These are phyloP conservation scores for Onygenales sp. DNA, from an alignment of 2,329 filamentous ascomycete genomes.

Conservation along the genomic window DNA sequence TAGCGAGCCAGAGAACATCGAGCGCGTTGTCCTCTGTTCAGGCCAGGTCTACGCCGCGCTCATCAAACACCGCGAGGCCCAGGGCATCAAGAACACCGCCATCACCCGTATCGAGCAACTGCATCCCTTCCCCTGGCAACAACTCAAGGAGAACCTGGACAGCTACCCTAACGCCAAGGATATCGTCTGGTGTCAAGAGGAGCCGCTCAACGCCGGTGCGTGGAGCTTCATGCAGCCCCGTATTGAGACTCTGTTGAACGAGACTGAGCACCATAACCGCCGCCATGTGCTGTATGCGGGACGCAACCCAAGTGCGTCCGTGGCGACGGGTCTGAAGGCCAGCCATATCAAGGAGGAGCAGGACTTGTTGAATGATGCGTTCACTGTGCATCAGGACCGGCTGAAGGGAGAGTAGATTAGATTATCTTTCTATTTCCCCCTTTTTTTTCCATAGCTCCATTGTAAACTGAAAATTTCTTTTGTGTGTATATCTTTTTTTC, in stretches of 20 bases:
- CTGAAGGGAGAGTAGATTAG: slow-evolving; percentile 53
- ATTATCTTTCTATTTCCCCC: not conserved
- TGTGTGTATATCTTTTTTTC: not conserved
- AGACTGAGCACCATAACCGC: slow-evolving; percentile 85
- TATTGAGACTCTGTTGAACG: slow-evolving; percentile 90
- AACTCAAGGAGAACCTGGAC: slow-evolving; percentile 93
- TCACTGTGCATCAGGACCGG: slow-evolving; percentile 54
- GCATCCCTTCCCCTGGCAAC: slow-evolving; percentile 97
- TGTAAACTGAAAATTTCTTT: too few species aligned
- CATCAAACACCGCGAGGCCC: slow-evolving; percentile 78
- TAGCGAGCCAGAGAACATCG: slow-evolving; percentile 73
- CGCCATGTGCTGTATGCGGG: slow-evolving; percentile 96
- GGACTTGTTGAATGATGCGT: slow-evolving; percentile 62
- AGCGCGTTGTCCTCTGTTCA: slow-evolving; percentile 87
- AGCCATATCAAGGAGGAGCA: slow-evolving; percentile 88
- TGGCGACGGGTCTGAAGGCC: slow-evolving; percentile 85
- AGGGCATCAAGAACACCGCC: slow-evolving; percentile 81
- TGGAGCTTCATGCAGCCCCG: slow-evolving; percentile 97
- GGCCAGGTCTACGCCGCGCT: slow-evolving; percentile 91
- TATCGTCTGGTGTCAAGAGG: slow-evolving; percentile 95
- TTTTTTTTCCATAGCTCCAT: not conserved
- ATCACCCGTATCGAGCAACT: slow-evolving; percentile 95
- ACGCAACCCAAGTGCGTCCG: slow-evolving; percentile 82
- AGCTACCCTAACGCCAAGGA: slow-evolving; percentile 95
- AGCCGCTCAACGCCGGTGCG: slow-evolving; percentile 91